phyloP scores from a whole-genome alignment of 2,329 filamentous ascomycete species.

The Aspergillus sp. region DNA sequence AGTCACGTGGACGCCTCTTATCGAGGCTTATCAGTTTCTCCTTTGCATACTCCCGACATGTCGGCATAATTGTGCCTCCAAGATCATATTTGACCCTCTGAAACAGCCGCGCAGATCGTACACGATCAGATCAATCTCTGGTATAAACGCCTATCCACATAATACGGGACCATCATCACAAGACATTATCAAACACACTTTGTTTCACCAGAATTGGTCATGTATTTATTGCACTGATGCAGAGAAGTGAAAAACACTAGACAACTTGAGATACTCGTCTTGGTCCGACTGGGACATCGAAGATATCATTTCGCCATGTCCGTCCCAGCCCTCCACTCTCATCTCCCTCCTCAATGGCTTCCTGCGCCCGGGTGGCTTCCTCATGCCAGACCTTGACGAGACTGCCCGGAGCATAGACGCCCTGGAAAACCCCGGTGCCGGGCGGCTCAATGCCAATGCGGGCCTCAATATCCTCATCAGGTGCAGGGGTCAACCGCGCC shows the following conservation, averaged over 20 bases:
- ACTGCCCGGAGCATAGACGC: conserved; percentile 84
- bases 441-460: conserved; percentile 67
- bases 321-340: conserved; percentile 52
- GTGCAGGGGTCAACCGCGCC: conserved; percentile 68
- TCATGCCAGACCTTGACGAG: conserved; percentile 87
- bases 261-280: background rate
- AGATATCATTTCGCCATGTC: conserved; percentile 83
- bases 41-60: background rate
- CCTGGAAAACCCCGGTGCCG: conserved; percentile 68
- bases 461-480: conserved; percentile 72
- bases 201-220: no score
- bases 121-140: no score
- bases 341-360: conserved; percentile 70
- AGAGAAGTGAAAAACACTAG: no score
- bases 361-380: conserved; percentile 67
- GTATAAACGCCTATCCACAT: no score
- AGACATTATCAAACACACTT: no score
- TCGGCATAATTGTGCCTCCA: background rate
- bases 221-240: no score
- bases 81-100: no score
- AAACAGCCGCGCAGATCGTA: no score
- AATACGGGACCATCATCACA: no score
- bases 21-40: background rate
- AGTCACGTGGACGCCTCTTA: conserved; percentile 14
- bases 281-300: conserved; percentile 48